A percentile compares a stretch with the other conserved stretches of the same genome.
Evolutionary conservation across 2,329 filamentous ascomycete species (phyloP).

Genomic region (Sporothrix globosa): DNA sequence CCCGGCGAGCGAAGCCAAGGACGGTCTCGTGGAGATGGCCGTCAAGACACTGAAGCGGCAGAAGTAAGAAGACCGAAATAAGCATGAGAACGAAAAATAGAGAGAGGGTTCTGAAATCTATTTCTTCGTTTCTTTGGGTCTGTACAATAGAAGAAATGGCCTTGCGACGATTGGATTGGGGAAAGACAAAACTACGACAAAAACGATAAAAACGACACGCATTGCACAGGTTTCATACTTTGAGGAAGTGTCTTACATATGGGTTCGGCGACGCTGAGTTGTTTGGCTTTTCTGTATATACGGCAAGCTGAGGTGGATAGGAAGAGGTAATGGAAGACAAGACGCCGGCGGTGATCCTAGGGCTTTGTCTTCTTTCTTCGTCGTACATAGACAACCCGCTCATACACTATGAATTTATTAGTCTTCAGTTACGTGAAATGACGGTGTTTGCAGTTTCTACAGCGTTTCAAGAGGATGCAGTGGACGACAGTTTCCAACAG

Average conservation of each 20-base stretch:
- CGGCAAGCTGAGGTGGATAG: not conserved
- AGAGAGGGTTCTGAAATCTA: not conserved
- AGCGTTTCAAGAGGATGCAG: not conserved
- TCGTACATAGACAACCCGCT: constrained; percentile 17
- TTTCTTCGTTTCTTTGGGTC: not conserved
- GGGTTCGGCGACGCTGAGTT: no score
- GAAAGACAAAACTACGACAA: not conserved
- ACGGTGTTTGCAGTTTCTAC: no score
- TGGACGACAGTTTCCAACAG: not conserved
- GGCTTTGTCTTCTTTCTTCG: not conserved
- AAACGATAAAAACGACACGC: constrained; percentile 9
- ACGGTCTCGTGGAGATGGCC: constrained; percentile 90
- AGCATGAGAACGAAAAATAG: not conserved
- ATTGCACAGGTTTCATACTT: not conserved
- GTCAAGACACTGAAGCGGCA: constrained; percentile 85
- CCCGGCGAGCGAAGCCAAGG: constrained; percentile 92
- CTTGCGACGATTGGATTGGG: not conserved
- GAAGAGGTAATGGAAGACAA: not conserved
- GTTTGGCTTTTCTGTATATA: constrained; percentile 3
- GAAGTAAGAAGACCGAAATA: constrained; percentile 58
- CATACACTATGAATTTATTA: constrained; percentile 22
- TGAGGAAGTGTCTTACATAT: not conserved
- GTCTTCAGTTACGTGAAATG: not conserved
- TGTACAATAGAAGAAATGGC: constrained; percentile 18
- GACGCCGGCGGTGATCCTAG: not conserved